A percentile compares a stretch with the other conserved stretches of the same genome.
Conservation (phyloP, 108 stramenopile genomes). For the Discostella pseudostelligera region DNA sequence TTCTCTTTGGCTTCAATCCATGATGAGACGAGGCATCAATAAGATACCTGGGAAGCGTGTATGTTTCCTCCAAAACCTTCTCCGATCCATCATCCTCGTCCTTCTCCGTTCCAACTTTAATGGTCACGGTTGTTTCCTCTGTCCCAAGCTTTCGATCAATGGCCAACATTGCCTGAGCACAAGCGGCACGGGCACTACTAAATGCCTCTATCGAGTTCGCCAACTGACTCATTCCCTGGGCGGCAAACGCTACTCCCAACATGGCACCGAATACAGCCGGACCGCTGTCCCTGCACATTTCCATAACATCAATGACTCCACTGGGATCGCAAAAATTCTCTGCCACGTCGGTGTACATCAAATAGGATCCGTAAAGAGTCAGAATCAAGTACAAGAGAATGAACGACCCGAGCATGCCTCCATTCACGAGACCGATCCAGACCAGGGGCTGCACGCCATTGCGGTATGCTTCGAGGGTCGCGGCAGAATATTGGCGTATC, state of each 20-base stretch:
- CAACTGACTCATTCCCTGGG: slow-evolving; percentile 62
- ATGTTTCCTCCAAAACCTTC: slow-evolving; percentile 17
- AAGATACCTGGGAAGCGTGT: slow-evolving; percentile 43
- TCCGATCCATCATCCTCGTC: slow-evolving; percentile 26
- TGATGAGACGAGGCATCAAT: slow-evolving; percentile 60
- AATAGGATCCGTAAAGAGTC: slow-evolving; percentile 63
- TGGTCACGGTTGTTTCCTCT: slow-evolving; percentile 31
- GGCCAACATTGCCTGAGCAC: slow-evolving; percentile 47
- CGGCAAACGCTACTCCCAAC: slow-evolving; percentile 73
- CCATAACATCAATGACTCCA: slow-evolving; percentile 34
- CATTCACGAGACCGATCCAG: slow-evolving; percentile 62
- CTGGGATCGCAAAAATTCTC: slow-evolving; percentile 66
- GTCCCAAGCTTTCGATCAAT: slow-evolving; percentile 58
- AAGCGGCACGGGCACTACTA: slow-evolving; percentile 57
- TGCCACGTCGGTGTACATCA: slow-evolving; percentile 60
- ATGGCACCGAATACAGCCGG: slow-evolving; percentile 70
- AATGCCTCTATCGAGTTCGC: slow-evolving; percentile 67
- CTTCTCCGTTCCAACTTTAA: slow-evolving; percentile 16
- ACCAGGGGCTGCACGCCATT: slow-evolving; percentile 35
- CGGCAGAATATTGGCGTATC: slow-evolving; percentile 39
- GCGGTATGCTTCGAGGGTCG: slow-evolving; percentile 61
- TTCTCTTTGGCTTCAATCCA: slow-evolving; percentile 55
- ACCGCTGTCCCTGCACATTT: slow-evolving; percentile 50
- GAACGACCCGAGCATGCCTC: slow-evolving; percentile 64
- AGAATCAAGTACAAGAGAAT: slow-evolving; percentile 57